Percentiles rank a stretch among this genome's conserved stretches.
Evolutionary conservation across 768 basidiomycete species (phyloP).

Genomic region (Lactifluus subvellereus): DNA sequence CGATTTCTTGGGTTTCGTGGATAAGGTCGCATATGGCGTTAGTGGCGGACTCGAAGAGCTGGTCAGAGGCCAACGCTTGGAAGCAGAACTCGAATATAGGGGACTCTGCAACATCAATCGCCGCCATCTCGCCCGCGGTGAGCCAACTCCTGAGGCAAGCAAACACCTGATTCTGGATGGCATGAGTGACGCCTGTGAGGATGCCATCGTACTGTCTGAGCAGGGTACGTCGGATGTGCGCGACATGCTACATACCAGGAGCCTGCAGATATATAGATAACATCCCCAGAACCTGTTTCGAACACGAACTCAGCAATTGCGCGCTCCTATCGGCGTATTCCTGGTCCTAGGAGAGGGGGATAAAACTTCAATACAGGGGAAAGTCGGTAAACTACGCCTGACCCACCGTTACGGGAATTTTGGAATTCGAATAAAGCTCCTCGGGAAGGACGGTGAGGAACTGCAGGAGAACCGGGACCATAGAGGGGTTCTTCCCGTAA

Average conservation of each 20-base stretch:
- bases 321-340: constrained; percentile 62
- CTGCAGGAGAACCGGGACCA: constrained; percentile 78
- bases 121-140: constrained; percentile 73
- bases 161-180: constrained; percentile 79
- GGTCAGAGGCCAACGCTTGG: constrained; percentile 74
- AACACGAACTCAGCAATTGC: constrained; percentile 60
- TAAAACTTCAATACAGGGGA: neutral
- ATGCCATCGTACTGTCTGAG: constrained; percentile 6
- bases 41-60: constrained; percentile 89
- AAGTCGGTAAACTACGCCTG: neutral
- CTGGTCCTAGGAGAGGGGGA: constrained; percentile 48
- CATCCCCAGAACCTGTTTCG: constrained; percentile 66
- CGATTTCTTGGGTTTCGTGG: constrained; percentile 96
- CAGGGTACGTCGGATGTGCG: neutral
- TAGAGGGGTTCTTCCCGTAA: constrained; percentile 79
- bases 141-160: constrained; percentile 85
- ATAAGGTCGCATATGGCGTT: constrained; percentile 91
- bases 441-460: constrained; percentile 91
- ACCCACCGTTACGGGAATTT: constrained; percentile 84
- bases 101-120: constrained; percentile 57
- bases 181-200: constrained; percentile 65
- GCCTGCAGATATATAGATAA: constrained; percentile 88
- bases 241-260: constrained; percentile 48
- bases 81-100: constrained; percentile 81
- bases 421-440: constrained; percentile 76